Evolutionary conservation across 495 filamentous ascomycete species (phyloP).

Genomic region (Aspergillus ellipticus): DNA sequence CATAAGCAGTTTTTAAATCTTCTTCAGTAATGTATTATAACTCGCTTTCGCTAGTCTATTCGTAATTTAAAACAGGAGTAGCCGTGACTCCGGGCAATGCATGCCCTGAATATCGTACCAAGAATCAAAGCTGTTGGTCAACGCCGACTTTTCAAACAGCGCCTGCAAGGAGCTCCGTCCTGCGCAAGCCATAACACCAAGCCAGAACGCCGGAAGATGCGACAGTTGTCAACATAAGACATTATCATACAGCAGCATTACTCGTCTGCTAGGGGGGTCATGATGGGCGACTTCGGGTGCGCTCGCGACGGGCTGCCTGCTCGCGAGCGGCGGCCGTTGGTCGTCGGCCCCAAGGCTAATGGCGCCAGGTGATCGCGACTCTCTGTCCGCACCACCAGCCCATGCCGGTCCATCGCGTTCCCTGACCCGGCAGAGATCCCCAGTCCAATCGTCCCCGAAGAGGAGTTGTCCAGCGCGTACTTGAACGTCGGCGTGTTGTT

Average conservation of each 20-base stretch:
- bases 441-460: conserved; percentile 45
- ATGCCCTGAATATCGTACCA: conserved; percentile 37
- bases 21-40: neutral
- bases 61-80: too few relatives aligned
- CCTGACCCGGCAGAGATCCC: conserved; percentile 45
- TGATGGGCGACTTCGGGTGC: conserved; percentile 39
- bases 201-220: conserved; percentile 2
- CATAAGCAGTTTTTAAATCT: neutral
- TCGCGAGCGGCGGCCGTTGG: conserved; percentile 42
- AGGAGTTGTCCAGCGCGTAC: conserved; percentile 54
- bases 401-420: conserved; percentile 65
- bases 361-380: conserved; percentile 68
- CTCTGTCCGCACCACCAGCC: conserved; percentile 73
- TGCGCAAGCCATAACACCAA: neutral
- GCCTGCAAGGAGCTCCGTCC: neutral
- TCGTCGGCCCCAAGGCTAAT: conserved; percentile 39
- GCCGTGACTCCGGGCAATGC: conserved; percentile 16
- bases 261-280: conserved; percentile 39
- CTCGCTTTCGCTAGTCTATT: too few relatives aligned
- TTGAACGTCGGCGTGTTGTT: conserved; percentile 48
- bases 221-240: conserved; percentile 7
- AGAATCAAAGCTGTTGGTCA: neutral
- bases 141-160: neutral
- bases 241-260: conserved; percentile 27
- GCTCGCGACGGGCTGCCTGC: conserved; percentile 44